Conservation (phyloP, 768 basidiomycete genomes). For the Bullera alba region DNA sequence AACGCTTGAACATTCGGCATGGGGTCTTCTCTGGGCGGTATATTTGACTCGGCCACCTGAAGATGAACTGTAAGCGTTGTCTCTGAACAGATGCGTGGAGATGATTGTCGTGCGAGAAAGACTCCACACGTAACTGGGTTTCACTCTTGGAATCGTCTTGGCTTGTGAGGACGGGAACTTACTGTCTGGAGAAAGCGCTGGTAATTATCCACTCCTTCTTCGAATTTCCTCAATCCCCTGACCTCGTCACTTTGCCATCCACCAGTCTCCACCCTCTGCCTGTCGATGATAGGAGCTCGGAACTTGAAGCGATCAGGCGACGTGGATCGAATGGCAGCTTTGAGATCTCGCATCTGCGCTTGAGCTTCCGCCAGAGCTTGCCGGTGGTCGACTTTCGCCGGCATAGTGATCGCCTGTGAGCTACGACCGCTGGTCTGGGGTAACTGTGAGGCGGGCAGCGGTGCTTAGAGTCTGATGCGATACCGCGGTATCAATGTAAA, state of each 20-base stretch:
- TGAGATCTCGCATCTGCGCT: too few species aligned
- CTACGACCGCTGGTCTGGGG: too few species aligned
- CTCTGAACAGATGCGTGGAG: not conserved
- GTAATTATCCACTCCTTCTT: conserved; percentile 5
- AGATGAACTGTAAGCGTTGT: not conserved
- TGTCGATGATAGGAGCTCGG: conserved; percentile 4
- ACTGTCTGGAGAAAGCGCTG: conserved; percentile 4
- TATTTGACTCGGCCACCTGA: not conserved
- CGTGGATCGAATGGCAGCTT: too few species aligned
- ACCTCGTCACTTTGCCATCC: conserved; percentile 11
- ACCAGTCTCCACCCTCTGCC: not conserved
- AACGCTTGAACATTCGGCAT: conserved; percentile 3
- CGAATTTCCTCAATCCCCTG: conserved; percentile 6
- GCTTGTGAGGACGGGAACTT: not conserved
- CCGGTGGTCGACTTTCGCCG: too few species aligned
- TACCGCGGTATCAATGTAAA: too few species aligned
- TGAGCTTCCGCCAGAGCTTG: too few species aligned
- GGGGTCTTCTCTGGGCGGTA: conserved; percentile 3
- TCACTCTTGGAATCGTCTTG: not conserved
- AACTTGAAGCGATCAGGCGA: not conserved
- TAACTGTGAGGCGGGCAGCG: too few species aligned
- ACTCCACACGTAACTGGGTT: not conserved
- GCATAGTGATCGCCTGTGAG: too few species aligned
- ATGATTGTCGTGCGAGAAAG: conserved; percentile 1
- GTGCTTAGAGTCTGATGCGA: too few species aligned